Evolutionary conservation across 2,329 filamentous ascomycete species (phyloP), one percentile per base, ranked within the genome.

Genomic region (Chrysoporthe deuterocubensis): DNA sequence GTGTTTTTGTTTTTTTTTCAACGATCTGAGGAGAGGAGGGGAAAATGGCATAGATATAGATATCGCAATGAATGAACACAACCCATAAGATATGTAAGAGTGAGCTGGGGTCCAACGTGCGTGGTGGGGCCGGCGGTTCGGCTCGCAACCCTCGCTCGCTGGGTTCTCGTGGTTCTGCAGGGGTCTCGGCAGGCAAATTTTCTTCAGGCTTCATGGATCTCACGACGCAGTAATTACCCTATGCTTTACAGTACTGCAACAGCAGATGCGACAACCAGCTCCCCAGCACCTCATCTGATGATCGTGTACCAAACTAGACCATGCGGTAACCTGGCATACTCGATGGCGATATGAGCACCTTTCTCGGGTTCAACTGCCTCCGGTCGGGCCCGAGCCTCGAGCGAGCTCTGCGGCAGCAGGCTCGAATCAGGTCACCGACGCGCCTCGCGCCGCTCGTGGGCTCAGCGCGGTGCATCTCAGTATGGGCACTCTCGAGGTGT

Each of bases 301-400:
- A 40, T 6, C 37, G 21, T 52, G 37, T n/a, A 16, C 32, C 16
- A 16, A 18, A 57, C 65, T 68, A 71, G 66, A 65, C 64, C 70
- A 73, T 71, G 72, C 71, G 69, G 71, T 70, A 64, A 65, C 37
- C 64, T 71, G 67, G 69, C 72, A 70, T 26, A 67, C 70, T 32
- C 37, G 46, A 60, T 59, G 66, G 71, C 65, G 72, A 71, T 67
- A 76, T 76, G 75, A 75, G 67, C 70, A 68, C 69, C 58, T 69
- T 71, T 58, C 67, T 76, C 48, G 73, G 75, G 70, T 71, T 75
- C 67, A 71, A 71, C 68, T 72, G 72, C 71, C 73, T 76, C 40
- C 73, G 75, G 64, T 71, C 74, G 66, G 68, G 71, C 71, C 70
- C 68, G 72, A 74, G 67, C 66, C 69, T 63, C 71, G 46, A 40